These are phyloP conservation scores for Rhipidocladum racemiflorum DNA, from an alignment of 176 grass and related monocot species.

Conservation along the genomic window DNA sequence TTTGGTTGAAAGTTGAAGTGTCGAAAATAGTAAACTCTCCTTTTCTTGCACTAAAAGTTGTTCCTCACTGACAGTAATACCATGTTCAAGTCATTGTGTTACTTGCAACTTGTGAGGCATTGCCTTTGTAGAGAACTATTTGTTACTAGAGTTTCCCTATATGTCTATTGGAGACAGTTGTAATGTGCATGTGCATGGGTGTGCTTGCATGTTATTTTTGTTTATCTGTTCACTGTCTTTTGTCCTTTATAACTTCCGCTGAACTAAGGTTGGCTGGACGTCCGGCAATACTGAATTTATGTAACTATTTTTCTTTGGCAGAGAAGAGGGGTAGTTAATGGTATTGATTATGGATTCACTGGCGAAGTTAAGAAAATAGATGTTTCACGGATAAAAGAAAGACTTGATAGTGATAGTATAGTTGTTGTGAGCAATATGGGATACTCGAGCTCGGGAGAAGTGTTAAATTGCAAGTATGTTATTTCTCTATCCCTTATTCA, in stretches of 20 bases:
- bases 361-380: constrained; percentile 98
- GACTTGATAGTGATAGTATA: constrained; percentile 85
- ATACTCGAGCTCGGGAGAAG: constrained; percentile 79
- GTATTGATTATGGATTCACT: constrained; percentile 68
- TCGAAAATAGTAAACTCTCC: not conserved
- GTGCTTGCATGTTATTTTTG: not conserved
- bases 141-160: not conserved
- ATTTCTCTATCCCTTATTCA: not conserved
- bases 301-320: constrained; percentile 25
- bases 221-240: not conserved
- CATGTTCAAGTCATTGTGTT: not conserved
- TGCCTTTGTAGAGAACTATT: not conserved
- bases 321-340: constrained; percentile 64
- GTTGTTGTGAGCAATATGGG: constrained; percentile 92
- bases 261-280: not conserved
- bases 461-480: constrained; percentile 98
- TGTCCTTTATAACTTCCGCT: not conserved
- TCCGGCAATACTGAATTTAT: not conserved
- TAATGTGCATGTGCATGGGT: not conserved
- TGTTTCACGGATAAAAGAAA: constrained; percentile 83
- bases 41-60: not conserved
- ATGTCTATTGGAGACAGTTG: not conserved
- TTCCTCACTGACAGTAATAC: constrained; percentile 9
- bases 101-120: not conserved
- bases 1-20: not conserved